Evolutionary conservation across 2,329 filamentous ascomycete species (phyloP).

Genomic region (Aspergillus sp.): DNA sequence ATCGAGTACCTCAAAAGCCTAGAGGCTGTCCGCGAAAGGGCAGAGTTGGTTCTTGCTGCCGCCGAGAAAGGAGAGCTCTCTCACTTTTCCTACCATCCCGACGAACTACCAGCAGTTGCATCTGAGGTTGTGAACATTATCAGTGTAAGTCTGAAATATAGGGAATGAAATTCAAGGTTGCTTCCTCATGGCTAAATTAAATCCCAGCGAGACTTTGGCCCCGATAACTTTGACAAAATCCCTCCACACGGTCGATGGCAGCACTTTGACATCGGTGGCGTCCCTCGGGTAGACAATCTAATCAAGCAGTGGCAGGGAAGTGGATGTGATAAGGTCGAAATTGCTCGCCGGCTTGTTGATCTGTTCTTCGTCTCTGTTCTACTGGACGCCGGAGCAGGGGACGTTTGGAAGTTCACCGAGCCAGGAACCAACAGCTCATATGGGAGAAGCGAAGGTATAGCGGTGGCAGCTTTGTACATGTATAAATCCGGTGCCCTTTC

Average conservation of each 20-base stretch:
- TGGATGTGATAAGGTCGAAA: conserved; percentile 43
- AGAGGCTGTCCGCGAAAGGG: conserved; percentile 23
- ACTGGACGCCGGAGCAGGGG: conserved; percentile 52
- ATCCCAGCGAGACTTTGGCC: conserved; percentile 47
- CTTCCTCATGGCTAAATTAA: background rate
- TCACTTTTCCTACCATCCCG: conserved; percentile 40
- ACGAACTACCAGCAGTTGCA: conserved; percentile 34
- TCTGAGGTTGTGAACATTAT: conserved; percentile 43
- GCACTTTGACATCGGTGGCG: conserved; percentile 57
- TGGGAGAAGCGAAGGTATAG: conserved; percentile 48
- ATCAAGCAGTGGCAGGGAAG: conserved; percentile 43
- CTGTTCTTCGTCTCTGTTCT: conserved; percentile 60
- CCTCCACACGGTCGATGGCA: conserved; percentile 60
- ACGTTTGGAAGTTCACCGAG: conserved; percentile 46
- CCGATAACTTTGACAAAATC: conserved; percentile 43
- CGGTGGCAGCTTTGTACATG: conserved; percentile 49
- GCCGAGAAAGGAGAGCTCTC: conserved; percentile 37
- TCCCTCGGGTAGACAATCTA: conserved; percentile 47
- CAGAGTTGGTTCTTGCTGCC: conserved; percentile 23
- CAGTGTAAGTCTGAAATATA: background rate
- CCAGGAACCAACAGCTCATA: conserved; percentile 25
- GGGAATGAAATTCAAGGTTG: background rate
- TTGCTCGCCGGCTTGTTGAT: conserved; percentile 55
- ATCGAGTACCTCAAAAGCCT: conserved; percentile 25
- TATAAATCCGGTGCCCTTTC: conserved; percentile 41